A percentile compares a stretch with the other conserved stretches of the same genome.
These are phyloP conservation scores for Hypericum perforatum DNA, from an alignment of 345 rosid species.

Conservation along the genomic window DNA sequence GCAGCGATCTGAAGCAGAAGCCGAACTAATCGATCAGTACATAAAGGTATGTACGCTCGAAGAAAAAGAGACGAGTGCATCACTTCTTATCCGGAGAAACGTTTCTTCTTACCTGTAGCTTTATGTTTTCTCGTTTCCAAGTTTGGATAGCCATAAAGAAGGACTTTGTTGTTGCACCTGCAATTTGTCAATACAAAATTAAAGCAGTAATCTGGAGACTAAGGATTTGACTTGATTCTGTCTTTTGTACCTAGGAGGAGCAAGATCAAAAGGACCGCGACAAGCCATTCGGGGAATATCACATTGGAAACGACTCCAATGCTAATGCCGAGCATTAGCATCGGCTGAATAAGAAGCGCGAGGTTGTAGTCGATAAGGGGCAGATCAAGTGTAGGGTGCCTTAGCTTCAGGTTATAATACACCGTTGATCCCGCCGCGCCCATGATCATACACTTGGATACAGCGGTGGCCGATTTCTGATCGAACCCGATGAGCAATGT, in stretches of 20 bases:
- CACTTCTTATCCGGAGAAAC: too few species aligned
- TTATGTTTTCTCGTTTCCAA: too few species aligned
- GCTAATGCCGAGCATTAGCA: conserved; percentile 13
- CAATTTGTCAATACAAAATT: too few species aligned
- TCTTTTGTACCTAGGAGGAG: conserved; percentile 8
- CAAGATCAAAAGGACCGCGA: conserved; percentile 7
- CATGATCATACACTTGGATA: conserved; percentile 22
- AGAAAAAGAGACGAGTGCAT: too few species aligned
- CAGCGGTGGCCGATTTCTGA: conserved; percentile 24
- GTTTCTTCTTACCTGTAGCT: too few species aligned
- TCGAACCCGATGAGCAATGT: conserved; percentile 26
- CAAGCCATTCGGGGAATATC: conserved; percentile 13
- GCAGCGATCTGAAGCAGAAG: too few species aligned
- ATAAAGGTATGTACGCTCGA: too few species aligned
- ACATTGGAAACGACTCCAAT: conserved; percentile 14
- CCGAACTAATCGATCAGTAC: too few species aligned
- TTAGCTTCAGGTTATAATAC: conserved; percentile 7
- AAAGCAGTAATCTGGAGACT: too few species aligned
- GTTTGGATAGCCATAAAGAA: too few species aligned
- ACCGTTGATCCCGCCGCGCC: conserved; percentile 13
- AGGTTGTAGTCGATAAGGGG: conserved; percentile 13
- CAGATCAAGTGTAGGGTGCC: conserved; percentile 15
- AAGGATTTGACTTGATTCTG: too few species aligned
- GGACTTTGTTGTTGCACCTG: too few species aligned
- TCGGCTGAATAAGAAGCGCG: conserved; percentile 13